Percentiles rank a stretch among this genome's conserved stretches.
These are phyloP conservation scores for Phytophthora palmivora DNA, from an alignment of 352 stramenopile species.

Conservation along the genomic window DNA sequence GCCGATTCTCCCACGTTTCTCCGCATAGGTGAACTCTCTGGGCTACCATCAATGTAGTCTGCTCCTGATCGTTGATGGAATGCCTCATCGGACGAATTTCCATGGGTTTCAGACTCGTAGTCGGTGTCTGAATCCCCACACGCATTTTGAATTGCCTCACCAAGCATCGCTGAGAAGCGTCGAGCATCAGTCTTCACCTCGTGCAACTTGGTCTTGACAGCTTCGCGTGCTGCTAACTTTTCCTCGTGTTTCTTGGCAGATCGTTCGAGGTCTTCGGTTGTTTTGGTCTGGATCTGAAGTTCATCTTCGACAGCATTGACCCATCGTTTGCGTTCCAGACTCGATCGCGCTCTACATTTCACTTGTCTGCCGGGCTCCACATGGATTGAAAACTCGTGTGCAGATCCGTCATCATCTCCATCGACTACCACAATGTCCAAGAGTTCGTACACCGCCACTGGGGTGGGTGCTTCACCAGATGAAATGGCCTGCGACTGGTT, in stretches of 20 bases:
- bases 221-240: conserved; percentile 44
- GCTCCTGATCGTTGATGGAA: conserved; percentile 30
- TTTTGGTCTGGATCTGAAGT: conserved; percentile 36
- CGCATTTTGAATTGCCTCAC: conserved; percentile 54
- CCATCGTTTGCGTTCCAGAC: conserved; percentile 75
- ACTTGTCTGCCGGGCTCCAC: conserved; percentile 39
- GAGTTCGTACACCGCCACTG: conserved; percentile 67
- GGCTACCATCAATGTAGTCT: conserved; percentile 64
- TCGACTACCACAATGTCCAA: conserved; percentile 36
- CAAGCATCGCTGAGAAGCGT: conserved; percentile 52
- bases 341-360: conserved; percentile 66
- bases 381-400: conserved; percentile 32
- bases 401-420: conserved; percentile 19
- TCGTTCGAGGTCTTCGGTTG: conserved; percentile 42
- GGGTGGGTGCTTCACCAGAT: conserved; percentile 24
- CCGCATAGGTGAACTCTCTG: conserved; percentile 78
- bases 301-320: conserved; percentile 72
- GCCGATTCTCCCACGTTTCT: conserved; percentile 32
- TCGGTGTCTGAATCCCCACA: conserved; percentile 31
- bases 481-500: conserved; percentile 61
- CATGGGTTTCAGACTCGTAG: conserved; percentile 36
- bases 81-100: conserved; percentile 27
- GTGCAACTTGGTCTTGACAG: conserved; percentile 62
- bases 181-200: conserved; percentile 57
- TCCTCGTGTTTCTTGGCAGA: conserved; percentile 50